Base-by-base conservation (phyloP, 345 rosid species). In the Syzygium aqueum region DNA sequence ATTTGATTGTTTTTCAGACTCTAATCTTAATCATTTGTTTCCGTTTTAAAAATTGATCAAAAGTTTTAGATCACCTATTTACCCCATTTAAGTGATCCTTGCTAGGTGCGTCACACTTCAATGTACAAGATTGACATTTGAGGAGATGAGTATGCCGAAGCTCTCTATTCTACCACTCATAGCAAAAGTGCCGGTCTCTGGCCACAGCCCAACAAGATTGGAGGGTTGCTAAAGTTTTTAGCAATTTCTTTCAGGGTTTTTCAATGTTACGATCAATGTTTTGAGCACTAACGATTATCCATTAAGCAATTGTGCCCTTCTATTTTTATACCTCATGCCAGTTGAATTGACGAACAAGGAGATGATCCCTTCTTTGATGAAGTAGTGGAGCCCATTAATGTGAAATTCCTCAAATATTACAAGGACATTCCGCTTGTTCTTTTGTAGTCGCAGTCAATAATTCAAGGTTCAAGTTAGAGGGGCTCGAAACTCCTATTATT, bases 121-220 rank as follows among this genome's bases (percentile, higher is more conserved):
- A 67, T 3, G 33, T 30, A 2, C 23, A 65, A 65, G 43, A 30
- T 67, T 11, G 23, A 30, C 23, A 16, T 63, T 63, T 30, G 8
- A 65, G 77, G 40, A 30, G 43, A 16, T 30, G 22, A 43, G 6
- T 17, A 8, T 4, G 43, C 11, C 0, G 46, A 43, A 2, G 6
- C 21, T 21, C 22, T 15, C 22, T 65, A 65, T 11, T 28, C 40
- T 30, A 30, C 40, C 5, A 33, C 80, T 67, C 46, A 2, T 33
- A 17, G 22, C 7, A 1, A 0, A 33, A 67, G 7, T 4, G 80
- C 3, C 0, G 2, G 0, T 17, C 78, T 67, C 80, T 1, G 33
- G 25, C 46, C 25, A 33, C 17, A 17, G 12, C 46, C 46, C 1
- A 2, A 67, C 43, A 17, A 33, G 1, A 67, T 16, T 17, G 23